phyloP scores from a whole-genome alignment of 2,329 filamentous ascomycete species.

The Colletotrichum gigasporum region DNA sequence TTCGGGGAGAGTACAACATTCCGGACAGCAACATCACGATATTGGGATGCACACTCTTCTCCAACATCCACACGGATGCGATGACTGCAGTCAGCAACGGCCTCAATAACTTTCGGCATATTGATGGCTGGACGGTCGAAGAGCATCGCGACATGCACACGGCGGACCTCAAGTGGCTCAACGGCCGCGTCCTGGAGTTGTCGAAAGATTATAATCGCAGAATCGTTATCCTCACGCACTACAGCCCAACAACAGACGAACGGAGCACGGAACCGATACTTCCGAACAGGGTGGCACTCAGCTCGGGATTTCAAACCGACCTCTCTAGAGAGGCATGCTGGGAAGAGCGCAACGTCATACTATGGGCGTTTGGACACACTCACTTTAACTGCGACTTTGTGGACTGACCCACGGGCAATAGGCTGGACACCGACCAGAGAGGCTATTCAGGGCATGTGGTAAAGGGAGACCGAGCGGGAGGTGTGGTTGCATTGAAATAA shows the following conservation, averaged over 20 bases:
- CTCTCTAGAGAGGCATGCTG: slow-evolving; percentile 48
- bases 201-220: slow-evolving; percentile 29
- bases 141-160: slow-evolving; percentile 47
- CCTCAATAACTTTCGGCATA: slow-evolving; percentile 62
- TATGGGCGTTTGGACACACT: slow-evolving; percentile 60
- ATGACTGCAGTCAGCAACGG: slow-evolving; percentile 48
- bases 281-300: slow-evolving; percentile 36
- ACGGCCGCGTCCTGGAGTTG: slow-evolving; percentile 40
- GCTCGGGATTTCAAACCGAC: slow-evolving; percentile 51
- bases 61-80: slow-evolving; percentile 48
- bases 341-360: slow-evolving; percentile 43
- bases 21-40: slow-evolving; percentile 38
- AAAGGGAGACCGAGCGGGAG: background rate
- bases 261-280: slow-evolving; percentile 46
- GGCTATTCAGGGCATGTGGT: slow-evolving; percentile 40
- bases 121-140: slow-evolving; percentile 47
- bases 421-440: slow-evolving; percentile 47
- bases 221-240: slow-evolving; percentile 53
- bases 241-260: slow-evolving; percentile 47
- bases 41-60: slow-evolving; percentile 57
- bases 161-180: slow-evolving; percentile 53
- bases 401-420: background rate
- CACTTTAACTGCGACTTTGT: slow-evolving; percentile 53
- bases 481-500: background rate
- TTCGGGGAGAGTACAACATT: slow-evolving; percentile 39